These are phyloP conservation scores for Kluyveromyces sp. DNA, from an alignment of 1,139 yeast genomes.

Conservation along the genomic window DNA sequence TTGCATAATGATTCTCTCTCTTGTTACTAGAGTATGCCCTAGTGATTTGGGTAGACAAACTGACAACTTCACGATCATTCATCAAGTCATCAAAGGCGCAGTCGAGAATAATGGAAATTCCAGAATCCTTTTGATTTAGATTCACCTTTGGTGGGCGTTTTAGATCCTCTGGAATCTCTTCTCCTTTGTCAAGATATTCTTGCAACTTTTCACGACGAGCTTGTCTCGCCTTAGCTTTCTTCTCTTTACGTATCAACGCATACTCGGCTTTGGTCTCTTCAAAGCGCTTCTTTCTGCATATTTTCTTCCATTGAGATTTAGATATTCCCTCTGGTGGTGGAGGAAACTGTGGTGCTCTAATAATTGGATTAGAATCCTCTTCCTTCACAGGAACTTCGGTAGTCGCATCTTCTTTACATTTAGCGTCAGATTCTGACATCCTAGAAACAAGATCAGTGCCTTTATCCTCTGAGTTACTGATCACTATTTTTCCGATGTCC, in stretches of 20 bases:
- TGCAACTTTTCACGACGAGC: constrained; percentile 32
- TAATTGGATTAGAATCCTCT: not conserved
- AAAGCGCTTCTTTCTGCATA: constrained; percentile 51
- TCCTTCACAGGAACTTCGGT: not conserved
- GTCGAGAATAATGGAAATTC: constrained; percentile 59
- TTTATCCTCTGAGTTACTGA: too few species aligned
- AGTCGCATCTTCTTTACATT: not conserved
- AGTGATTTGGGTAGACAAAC: constrained; percentile 73
- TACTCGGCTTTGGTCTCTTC: constrained; percentile 59
- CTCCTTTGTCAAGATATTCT: constrained; percentile 31
- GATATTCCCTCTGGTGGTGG: constrained; percentile 76
- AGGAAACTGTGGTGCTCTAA: constrained; percentile 15
- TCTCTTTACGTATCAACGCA: constrained; percentile 43
- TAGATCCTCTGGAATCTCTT: constrained; percentile 31
- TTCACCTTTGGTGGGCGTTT: constrained; percentile 32
- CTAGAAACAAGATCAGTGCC: too few species aligned
- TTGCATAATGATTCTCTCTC: constrained; percentile 51
- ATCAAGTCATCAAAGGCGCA: constrained; percentile 87
- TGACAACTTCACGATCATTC: constrained; percentile 71
- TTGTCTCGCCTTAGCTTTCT: constrained; percentile 39
- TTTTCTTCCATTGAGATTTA: constrained; percentile 72
- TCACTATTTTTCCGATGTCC: too few species aligned
- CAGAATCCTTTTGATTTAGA: constrained; percentile 37
- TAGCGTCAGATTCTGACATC: too few species aligned
- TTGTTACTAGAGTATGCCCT: constrained; percentile 76